Base-by-base conservation (phyloP, 805 yeast species). In the Ogataea kodamae region DNA sequence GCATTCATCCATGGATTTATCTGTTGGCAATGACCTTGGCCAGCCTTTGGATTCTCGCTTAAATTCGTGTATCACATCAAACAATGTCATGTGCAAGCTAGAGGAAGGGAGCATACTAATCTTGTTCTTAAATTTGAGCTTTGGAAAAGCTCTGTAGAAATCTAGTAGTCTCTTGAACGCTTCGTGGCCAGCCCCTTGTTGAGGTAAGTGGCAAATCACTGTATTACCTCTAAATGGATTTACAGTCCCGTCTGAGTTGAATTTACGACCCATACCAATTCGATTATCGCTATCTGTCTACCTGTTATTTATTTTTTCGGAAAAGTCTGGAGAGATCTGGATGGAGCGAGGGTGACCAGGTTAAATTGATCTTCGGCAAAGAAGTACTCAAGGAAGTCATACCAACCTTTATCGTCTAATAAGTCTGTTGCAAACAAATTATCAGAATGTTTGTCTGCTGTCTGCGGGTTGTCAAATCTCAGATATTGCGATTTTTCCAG, bases 371-470 rank as follows among this genome's bases (percentile, higher is more conserved):
- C 36, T 3, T 31, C 39, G 5, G 50, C 51, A 22, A 50, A 50
- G 25, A 50, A 52, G 33, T 50, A 52, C n/a, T 43, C 49, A 25
- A 52, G 32, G 32, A 52, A 52, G 18, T 50, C 54, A 18, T 40
- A 36, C 57, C 57, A 52, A 2, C 57, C 57, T n/a, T 50, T 47
- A 22, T 50, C 55, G 23, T 52, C 55, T 18, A 50, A 39, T 10
- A 46, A 10, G 10, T 33, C 22, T 12, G 39, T 36, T 8, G 39
- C 10, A 10, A 14, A 9, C 6, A 8, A 3, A 28, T 13, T 19
- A 18, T 13, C 17, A 6, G 15, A 6, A n/a, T 6, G 9, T 9
- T 9, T 6, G 5, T 17, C 8, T 9, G 25, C 3, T 6, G 28
- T 3, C 10, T 15, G 12, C 25, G 16, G 5, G 12, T 14, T 26